Evolutionary conservation across 192 early-diverging fungal species (phyloP).

Genomic region (Lobosporangium transversale): DNA sequence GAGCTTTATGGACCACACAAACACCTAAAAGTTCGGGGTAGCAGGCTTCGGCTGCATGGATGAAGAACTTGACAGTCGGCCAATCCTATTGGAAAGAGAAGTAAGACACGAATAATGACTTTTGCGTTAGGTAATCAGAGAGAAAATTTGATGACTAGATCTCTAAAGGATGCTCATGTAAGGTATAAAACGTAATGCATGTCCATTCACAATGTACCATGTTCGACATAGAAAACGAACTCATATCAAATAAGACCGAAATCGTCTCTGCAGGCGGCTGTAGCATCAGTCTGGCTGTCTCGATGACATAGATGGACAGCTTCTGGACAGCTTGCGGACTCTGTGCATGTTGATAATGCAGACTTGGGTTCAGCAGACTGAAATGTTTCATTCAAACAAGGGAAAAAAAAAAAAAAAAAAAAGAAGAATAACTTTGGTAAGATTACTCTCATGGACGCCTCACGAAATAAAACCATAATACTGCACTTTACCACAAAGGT

Average conservation of each 20-base stretch:
- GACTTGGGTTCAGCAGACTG: slow-evolving; percentile 57
- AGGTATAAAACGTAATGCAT: neutral
- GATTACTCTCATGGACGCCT: too few relatives aligned
- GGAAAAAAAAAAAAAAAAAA: slow-evolving; percentile 7
- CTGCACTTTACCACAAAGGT: slow-evolving; percentile 59
- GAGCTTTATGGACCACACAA: slow-evolving; percentile 83
- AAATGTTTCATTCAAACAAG: neutral
- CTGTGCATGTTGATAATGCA: slow-evolving; percentile 62
- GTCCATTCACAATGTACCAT: slow-evolving; percentile 53
- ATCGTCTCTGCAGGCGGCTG: slow-evolving; percentile 70
- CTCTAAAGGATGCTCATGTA: too few relatives aligned
- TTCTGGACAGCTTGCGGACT: slow-evolving; percentile 69
- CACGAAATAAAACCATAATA: too few relatives aligned
- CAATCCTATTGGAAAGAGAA: slow-evolving; percentile 61
- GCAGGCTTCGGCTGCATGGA: slow-evolving; percentile 81
- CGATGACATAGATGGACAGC: slow-evolving; percentile 75
- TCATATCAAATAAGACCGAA: slow-evolving; percentile 84
- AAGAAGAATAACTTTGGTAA: slow-evolving; percentile 9
- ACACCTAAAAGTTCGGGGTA: slow-evolving; percentile 88
- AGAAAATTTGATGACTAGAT: too few relatives aligned
- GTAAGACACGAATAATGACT: neutral
- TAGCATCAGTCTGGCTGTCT: slow-evolving; percentile 69
- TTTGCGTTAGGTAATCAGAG: too few relatives aligned
- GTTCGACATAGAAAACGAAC: slow-evolving; percentile 77
- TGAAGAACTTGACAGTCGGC: slow-evolving; percentile 77